Evolutionary conservation across 805 yeast genomes (phyloP), one percentile per base, ranked within the genome.

Genomic region (Saturnispora galanensis): DNA sequence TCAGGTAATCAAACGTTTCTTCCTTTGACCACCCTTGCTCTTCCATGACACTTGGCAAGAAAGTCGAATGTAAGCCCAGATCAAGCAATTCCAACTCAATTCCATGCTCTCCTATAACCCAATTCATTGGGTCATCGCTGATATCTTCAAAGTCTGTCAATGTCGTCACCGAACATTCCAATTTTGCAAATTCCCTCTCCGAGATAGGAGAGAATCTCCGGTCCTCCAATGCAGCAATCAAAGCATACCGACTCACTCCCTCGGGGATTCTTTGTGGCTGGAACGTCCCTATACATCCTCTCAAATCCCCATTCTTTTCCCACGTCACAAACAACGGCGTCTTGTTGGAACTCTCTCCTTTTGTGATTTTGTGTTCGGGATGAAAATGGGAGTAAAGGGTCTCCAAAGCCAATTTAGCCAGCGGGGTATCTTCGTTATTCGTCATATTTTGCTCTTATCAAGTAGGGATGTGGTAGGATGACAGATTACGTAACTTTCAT

Each of bases 201-300:
- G 53, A 35, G 9, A 93, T 79, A 0, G 95, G 89, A 1, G 68
- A 54, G 58, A 93, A 93, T 39, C 98, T 65, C 1, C 80, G 59
- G 55, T 93, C 98, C 42, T 84, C 76, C 7, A 87, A 63, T 0
- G 95, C 96, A 38, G 89, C 79, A 32, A 71, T 63, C 13, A 81
- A 43, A 0, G 96, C 70, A 56, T 80, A 90, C 33, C 70, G 68
- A 17, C 65, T 59, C 3, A 88, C 70, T 0, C 93, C 96, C 1
- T 56, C 41, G 13, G 71, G 78, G 2, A 84, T 52, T 0, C 72
- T 68, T 45, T 73, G 59, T 12, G 73, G 64, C 15, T 70, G 66
- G 59, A 93, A 93, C 0, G 96, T 89, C 1, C 98, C 98, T 44
- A 90, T 93, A 57, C 98, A 90, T 0, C 98, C 98, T 36, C 97